Base-by-base conservation (phyloP, 2,329 filamentous ascomycete genomes). In the Gaeumannomyces sp. region DNA sequence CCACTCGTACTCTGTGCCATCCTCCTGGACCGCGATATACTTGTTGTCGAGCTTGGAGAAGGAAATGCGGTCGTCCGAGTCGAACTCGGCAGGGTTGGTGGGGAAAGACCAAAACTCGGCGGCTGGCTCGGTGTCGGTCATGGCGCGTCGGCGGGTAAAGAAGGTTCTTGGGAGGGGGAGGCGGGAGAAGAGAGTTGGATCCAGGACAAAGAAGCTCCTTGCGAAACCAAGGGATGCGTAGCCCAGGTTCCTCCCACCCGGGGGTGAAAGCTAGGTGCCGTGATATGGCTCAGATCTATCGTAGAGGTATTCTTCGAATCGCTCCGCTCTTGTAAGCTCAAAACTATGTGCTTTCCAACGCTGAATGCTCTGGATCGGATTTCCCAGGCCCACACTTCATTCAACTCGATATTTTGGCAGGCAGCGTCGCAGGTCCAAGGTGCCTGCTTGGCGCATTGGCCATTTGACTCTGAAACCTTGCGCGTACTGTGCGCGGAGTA, bases 1-100 rank as follows among this genome's bases (percentile, higher is more conserved):
- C 78, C 89, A 97, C 74, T 93, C 90, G 78, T 89, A 96, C 75
- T 97, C 93, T 67, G 87, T 85, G 63, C 92, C 92, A 73, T 95
- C 88, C 61, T 93, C 91, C 65, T 91, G 89, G 67, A 96, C 93
- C 10, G 95, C 86, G 64, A 95, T 85, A 78, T 89, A 94, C 74
- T 92, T 94, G 72, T 87, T 83, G 76, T 94, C 89, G 67, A 92
- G 81, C 73, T 86, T 90, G n/a, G 91, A 94, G 78, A 89, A 96
- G 7, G 92, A 94, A 72, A 97, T 91, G 70, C 93, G 90, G 33
- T 91, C 85, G 74, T 97, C 93, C 66, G 79, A 79, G 71, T 89
- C 88, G 74, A 96, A 96, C 61, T 90, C 84, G 65, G 85, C 82
- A 19, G 84, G 82, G 65, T 91, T 79, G 25, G 80, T 85, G 28